Base-by-base conservation (phyloP, 148 eudicot genomes). In the Silene latifolia region DNA sequence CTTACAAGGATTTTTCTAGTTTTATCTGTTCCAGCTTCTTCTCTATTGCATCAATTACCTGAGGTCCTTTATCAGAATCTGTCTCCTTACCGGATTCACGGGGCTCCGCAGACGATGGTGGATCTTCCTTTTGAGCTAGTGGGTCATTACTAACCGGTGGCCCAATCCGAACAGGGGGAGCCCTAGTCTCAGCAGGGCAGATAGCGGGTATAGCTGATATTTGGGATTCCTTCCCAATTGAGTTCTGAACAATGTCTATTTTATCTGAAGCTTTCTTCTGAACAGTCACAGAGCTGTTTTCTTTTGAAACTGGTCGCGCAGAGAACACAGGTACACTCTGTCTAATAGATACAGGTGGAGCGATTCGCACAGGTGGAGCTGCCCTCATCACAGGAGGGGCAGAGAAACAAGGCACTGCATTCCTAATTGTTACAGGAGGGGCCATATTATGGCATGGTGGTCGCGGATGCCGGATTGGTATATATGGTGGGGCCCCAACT, bases 401-500 rank as follows among this genome's bases (percentile, higher is more conserved):
- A 24, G 97, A 82, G 83, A 80, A 89, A 53, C 86, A 88, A 39
- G 91, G 97, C 54, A 89, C 84, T 3, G 86, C 82, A 35, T 82
- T 82, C 80, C 97, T 80, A 51, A 89, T 79, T 5, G 91, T 88
- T 21, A 91, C 92, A 0, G 97, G 83, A 3, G 89, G 92, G 25
- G 97, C 97, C 14, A 91, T 78, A 44, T 88, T 87, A 29, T 32
- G 88, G 78, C 85, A 85, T 23, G 87, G 79, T 11, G 84, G 62
- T 71, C 90, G 69, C 42, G 78, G 82, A 75, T 87, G 90, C 13
- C 86, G 82, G 32, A 88, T 77, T 0, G 97, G 97, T 27, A 86
- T 77, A 75, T 91, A 89, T 21, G 93, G 90, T 47, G 85, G 75
- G 51, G 89, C 93, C 46, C 84, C 88, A 13, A 80, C 74, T 39